Percentiles rank a stretch among this genome's conserved stretches.
Evolutionary conservation across 1,139 yeast species (phyloP).

Genomic region (Lodderomyces theae): DNA sequence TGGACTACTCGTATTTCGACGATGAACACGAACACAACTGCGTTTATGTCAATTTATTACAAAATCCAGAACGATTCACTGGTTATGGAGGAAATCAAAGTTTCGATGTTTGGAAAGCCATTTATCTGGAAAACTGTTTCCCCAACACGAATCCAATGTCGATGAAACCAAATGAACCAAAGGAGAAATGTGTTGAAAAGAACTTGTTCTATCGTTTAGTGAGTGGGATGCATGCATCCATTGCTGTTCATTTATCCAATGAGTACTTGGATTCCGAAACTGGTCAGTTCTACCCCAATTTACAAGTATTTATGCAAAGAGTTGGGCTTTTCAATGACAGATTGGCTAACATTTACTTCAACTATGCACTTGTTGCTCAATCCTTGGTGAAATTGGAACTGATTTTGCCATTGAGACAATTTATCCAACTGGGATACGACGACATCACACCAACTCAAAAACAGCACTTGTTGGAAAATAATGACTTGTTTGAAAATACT

Average conservation of each 20-base stretch:
- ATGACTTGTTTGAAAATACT: constrained; percentile 19
- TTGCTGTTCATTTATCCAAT: constrained; percentile 87
- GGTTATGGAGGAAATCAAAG: constrained; percentile 95
- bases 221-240: constrained; percentile 94
- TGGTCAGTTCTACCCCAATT: constrained; percentile 81
- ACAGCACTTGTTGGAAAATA: constrained; percentile 48
- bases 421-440: constrained; percentile 23
- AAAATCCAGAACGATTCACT: constrained; percentile 94
- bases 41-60: constrained; percentile 80
- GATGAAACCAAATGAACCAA: constrained; percentile 29
- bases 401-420: constrained; percentile 27
- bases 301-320: constrained; percentile 78
- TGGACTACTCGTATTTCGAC: constrained; percentile 55
- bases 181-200: constrained; percentile 73
- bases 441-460: constrained; percentile 25
- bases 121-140: constrained; percentile 90
- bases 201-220: constrained; percentile 81
- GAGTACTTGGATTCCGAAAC: constrained; percentile 74
- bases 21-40: constrained; percentile 56
- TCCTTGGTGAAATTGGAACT: constrained; percentile 65
- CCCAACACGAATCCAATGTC: constrained; percentile 48
- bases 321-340: constrained; percentile 91
- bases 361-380: constrained; percentile 83
- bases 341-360: constrained; percentile 83
- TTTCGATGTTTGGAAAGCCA: constrained; percentile 88